Evolutionary conservation across 768 basidiomycete species (phyloP), one percentile per base, ranked within the genome.

Genomic region (Kwoniella bestiolae): DNA sequence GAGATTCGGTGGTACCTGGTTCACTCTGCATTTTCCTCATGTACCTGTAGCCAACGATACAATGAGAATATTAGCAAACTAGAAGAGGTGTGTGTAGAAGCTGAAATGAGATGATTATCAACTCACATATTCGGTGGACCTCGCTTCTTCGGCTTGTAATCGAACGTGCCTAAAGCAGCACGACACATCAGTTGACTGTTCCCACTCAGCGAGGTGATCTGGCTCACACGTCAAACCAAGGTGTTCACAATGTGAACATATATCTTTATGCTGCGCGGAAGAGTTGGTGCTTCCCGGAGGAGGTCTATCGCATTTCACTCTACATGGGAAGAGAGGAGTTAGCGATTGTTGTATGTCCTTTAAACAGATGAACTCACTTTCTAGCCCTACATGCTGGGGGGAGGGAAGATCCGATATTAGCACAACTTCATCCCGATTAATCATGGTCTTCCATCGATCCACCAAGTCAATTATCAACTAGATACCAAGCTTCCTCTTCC

Each of bases 91-190:
- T n/a, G n/a, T n/a, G n/a, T n/a, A n/a, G n/a, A n/a, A n/a, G n/a
- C n/a, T n/a, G n/a, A n/a, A n/a, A n/a, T n/a, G n/a, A n/a, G n/a
- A n/a, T n/a, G n/a, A n/a, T n/a, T n/a, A n/a, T n/a, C n/a, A n/a
- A 73, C 73, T 58, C 81, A 94, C 90, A 93, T 84, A 80, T 94
- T 94, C 1, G 92, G 93, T 3, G 93, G 93, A 0, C 93, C 93
- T 61, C 93, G 84, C 81, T 94, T 94, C 84, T 93, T 93, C 21
- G 93, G 93, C 78, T 91, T 90, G 79, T 94, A 94, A 76, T 92
- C 90, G 72, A 94, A 95, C 0, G 90, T 92, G 80, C 93, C 74
- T 76, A 28, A 12, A 23, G 31, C n/a, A 55, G 23, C 8, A 18
- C 38, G 38, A 41, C 38, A 16, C 18, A 14, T 5, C 18, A 41